These are phyloP conservation scores for Capsicum chinense DNA, from an alignment of 257 asterid species.

Conservation along the genomic window DNA sequence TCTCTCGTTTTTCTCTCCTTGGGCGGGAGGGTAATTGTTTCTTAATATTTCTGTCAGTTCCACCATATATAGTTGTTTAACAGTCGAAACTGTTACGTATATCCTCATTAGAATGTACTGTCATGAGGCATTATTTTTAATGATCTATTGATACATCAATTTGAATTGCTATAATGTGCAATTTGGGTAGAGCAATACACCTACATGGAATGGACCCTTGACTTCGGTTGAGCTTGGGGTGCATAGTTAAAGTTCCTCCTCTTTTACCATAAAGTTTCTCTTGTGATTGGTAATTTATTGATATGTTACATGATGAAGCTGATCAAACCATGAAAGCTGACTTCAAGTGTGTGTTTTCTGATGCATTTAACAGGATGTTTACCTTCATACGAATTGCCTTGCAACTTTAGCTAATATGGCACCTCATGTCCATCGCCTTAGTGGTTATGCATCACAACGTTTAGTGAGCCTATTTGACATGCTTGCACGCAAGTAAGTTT, in stretches of 20 bases:
- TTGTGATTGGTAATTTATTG: background rate
- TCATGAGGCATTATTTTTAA: background rate
- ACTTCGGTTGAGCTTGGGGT: background rate
- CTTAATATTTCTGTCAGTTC: background rate
- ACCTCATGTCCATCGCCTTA: slow-evolving; percentile 83
- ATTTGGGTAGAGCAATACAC: slow-evolving; percentile 20
- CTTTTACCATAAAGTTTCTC: background rate
- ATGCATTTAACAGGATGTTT: slow-evolving; percentile 72
- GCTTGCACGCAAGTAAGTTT: slow-evolving; percentile 96
- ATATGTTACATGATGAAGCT: slow-evolving; percentile 8
- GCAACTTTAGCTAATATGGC: slow-evolving; percentile 96
- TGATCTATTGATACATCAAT: slow-evolving; percentile 6
- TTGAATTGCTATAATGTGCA: slow-evolving; percentile 14
- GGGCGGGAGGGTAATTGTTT: background rate
- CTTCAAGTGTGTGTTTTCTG: slow-evolving; percentile 27
- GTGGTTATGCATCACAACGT: slow-evolving; percentile 92
- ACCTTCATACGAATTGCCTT: slow-evolving; percentile 90
- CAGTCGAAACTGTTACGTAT: background rate
- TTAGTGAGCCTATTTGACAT: slow-evolving; percentile 95
- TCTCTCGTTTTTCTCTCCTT: background rate
- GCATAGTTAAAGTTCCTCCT: slow-evolving; percentile 7
- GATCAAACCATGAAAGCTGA: background rate
- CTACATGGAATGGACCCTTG: background rate
- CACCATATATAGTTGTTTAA: background rate
- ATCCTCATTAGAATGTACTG: background rate